These are phyloP conservation scores for Talaromyces albobiverticillius DNA, from an alignment of 2,329 filamentous ascomycete species.

Conservation along the genomic window DNA sequence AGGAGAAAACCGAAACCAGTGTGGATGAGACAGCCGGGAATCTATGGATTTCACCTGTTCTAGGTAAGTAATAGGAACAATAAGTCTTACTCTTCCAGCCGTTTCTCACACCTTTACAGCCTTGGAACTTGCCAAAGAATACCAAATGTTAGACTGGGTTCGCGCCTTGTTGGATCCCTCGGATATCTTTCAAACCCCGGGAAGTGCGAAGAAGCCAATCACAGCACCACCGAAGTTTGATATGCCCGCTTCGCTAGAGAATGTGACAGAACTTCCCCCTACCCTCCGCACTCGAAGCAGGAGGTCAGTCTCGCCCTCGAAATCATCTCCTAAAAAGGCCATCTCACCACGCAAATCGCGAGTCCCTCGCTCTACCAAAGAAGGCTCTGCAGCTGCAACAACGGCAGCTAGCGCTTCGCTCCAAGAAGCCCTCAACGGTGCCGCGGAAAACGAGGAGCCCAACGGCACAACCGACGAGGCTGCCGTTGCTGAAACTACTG, in stretches of 20 bases:
- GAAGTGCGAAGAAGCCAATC: constrained; percentile 72
- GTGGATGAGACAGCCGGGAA: constrained; percentile 93
- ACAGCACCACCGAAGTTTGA: constrained; percentile 78
- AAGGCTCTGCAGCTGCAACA: constrained; percentile 48
- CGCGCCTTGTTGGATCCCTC: constrained; percentile 86
- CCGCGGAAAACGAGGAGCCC: constrained; percentile 24
- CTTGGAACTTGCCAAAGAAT: constrained; percentile 79
- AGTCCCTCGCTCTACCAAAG: constrained; percentile 48
- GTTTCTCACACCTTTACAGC: constrained; percentile 53
- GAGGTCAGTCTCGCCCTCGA: constrained; percentile 58
- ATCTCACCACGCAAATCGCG: constrained; percentile 55
- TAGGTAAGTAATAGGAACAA: constrained; percentile 48
- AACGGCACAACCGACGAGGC: constrained; percentile 27
- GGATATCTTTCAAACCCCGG: constrained; percentile 66
- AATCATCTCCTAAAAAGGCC: constrained; percentile 53
- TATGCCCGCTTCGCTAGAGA: constrained; percentile 41
- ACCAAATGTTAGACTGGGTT: constrained; percentile 82
- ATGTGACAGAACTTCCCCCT: constrained; percentile 12
- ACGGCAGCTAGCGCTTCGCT: constrained; percentile 48
- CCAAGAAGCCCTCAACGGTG: constrained; percentile 46
- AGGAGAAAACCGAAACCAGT: constrained; percentile 75
- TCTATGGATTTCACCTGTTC: constrained; percentile 84
- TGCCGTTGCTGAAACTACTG: constrained; percentile 19
- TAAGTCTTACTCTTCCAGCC: not conserved
- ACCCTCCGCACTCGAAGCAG: constrained; percentile 50